Evolutionary conservation across 2,329 filamentous ascomycete genomes (phyloP), one percentile per base, ranked within the genome.

Genomic region (Paracamarosporium sp.): DNA sequence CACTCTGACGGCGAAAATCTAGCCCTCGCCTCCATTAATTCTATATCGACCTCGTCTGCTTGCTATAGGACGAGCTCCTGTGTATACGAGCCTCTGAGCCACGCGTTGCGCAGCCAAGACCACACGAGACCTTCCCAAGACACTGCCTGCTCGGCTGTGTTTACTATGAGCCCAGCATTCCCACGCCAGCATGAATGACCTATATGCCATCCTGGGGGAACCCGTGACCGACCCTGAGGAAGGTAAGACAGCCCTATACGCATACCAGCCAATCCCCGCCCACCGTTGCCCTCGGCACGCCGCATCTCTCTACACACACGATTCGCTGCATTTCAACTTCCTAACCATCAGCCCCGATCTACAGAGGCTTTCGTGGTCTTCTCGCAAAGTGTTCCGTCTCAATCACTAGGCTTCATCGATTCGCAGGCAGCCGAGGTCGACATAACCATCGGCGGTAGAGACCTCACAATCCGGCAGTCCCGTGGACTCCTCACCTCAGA

Each of bases 321-420:
- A 69, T 69, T 70, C 63, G 66, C 61, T 53, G 20, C 44, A 61
- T 53, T 57, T 61, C 68, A 56, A 66, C 61, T 50, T 50, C 58
- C 53, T 53, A 27, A 56, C 46, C 47, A 55, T 53, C 25, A 44
- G 22, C 9, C 35, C 41, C 31, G 8, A 22, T 36, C n/a, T 31
- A 53, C 73, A 97, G 94, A 98, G 80, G 91, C 92, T 4, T 97
- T 96, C 71, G 79, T 93, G 35, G 83, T 97, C 54, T 97, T 96
- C 81, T 89, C 92, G 41, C 88, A 90, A 72, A 79, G 86, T 17
- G 86, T 92, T 25, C 88, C 90, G 0, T 90, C 90, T 12, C 87
- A 65, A 57, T 69, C 66, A 15, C 65, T 98, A 9, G 95, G 94
- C 70, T 95, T 97, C 77, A 80, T 98, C 62, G 89, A 97, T 74